Base-by-base conservation (phyloP, 2,329 filamentous ascomycete genomes). In the Periglandula ipomoeae region DNA sequence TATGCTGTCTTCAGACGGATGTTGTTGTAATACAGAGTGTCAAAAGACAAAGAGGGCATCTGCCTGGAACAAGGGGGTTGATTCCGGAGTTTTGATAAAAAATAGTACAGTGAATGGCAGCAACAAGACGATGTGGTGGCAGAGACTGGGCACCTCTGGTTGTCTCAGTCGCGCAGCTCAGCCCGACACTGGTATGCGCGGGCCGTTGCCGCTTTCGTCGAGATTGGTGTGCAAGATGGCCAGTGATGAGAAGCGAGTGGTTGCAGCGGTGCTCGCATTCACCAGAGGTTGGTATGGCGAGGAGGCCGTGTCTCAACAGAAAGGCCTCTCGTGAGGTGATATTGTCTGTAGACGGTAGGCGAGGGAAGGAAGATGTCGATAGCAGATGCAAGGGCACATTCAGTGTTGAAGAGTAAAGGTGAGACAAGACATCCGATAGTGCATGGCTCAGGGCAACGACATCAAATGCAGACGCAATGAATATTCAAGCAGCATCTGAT, bases 101-200 rank as follows among this genome's bases (percentile, higher is more conserved):
- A 39, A 39, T 10, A 39, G 34, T n/a, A n/a, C n/a, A 27, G 17
- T 39, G 22, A 24, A 15, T 38, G 39, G 47, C 13, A 11, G 19
- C 17, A 23, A 20, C 20, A 10, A 34, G 35, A 26, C 42, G 40
- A 45, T 38, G 38, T 30, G 17, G 32, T 37, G 17, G 37, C 9
- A 24, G 23, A n/a, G n/a, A 23, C 17, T 47, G 39, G 44, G 27
- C 26, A 44, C 30, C 17, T 32, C 26, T 27, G 27, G 41, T 22
- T 35, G 44, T 47, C 22, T 45, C 34, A 41, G 39, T 13, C 15
- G 24, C 22, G 9, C 26, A 5, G 10, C n/a, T 34, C 37, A 46
- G 49, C 46, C 46, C 23, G 30, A 30, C 15, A 27, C 46, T 48
- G 49, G 49, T 19, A 51, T 48, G 46, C n/a, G n/a, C 6, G 32